Conservation (phyloP, 164 flowering plant genomes). For the Magnolia officinalis region DNA sequence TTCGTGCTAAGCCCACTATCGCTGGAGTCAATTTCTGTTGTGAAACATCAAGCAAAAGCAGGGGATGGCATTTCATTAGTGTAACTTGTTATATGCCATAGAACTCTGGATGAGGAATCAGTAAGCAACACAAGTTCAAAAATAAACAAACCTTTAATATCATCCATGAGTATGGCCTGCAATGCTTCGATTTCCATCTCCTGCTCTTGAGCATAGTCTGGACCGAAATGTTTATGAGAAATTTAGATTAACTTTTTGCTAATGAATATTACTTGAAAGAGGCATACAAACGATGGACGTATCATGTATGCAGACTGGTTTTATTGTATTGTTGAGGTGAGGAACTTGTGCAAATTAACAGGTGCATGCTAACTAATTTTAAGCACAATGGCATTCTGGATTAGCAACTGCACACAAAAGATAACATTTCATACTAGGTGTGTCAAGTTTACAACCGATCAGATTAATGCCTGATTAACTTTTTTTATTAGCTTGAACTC, state of each 20-base stretch:
- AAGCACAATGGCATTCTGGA: too few relatives aligned
- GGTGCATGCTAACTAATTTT: background rate
- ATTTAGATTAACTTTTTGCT: background rate
- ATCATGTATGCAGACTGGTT: background rate
- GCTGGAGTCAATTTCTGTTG: conserved; percentile 74
- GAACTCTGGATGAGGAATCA: background rate
- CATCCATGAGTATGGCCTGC: conserved; percentile 93
- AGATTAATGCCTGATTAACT: too few relatives aligned
- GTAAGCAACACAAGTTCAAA: conserved; percentile 1
- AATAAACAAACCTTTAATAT: conserved; percentile 61
- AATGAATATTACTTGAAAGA: background rate
- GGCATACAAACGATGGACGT: background rate
- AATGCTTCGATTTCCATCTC: conserved; percentile 98
- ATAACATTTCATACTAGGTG: too few relatives aligned
- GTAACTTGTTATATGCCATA: background rate
- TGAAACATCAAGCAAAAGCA: conserved; percentile 4
- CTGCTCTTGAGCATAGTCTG: conserved; percentile 87
- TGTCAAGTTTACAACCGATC: too few relatives aligned
- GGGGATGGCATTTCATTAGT: background rate
- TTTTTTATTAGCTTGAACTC: too few relatives aligned
- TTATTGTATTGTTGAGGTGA: background rate
- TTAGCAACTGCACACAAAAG: too few relatives aligned
- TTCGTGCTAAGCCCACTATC: conserved; percentile 82
- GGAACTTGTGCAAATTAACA: background rate
- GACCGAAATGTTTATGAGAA: background rate